Base-by-base conservation (phyloP, 805 yeast genomes). In the Debaryomyces castellii region DNA sequence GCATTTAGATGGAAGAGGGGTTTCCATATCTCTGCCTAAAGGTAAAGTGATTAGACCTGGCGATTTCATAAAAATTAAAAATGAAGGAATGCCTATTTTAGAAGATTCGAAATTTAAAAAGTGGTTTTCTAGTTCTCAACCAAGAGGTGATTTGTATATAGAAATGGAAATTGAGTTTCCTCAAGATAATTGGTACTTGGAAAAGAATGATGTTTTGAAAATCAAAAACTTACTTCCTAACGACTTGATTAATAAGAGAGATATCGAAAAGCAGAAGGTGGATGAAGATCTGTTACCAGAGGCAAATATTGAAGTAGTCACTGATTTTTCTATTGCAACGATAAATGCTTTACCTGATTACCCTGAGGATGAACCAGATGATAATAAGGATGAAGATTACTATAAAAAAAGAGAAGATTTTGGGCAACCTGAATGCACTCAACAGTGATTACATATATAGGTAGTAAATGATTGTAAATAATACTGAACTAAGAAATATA, bases 21-120 rank as follows among this genome's bases (percentile, higher is more conserved):
- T 90, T 11, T 77, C 77, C 43, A 60, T 91, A 11, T 69, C 80
- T 0, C 77, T 85, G 0, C 90, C 91, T 1, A 68, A 76, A 4
- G 97, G 97, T 1, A 85, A 85, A 63, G 96, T 92, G 5, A 58
- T 90, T 5, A 77, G 84, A 55, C 96, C 96, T 0, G 85, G 86
- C 7, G 88, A 89, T 51, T 76, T 69, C 45, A 62, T 91, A 27
- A 74, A 81, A 48, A 69, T 91, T 10, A 64, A 74, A 33, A 77
- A 78, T 35, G 96, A 89, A 62, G 97, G 97, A 4, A 89, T 92
- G 95, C 96, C 96, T 0, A 57, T 78, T 4, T 66, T 68, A 47
- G 52, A 54, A n/a, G 46, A 46, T 37, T 40, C 51, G n/a, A 47
- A 41, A 20, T 21, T 38, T 14, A 33, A 45, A 16, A 47, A 52